Evolutionary conservation across 1,284 basidiomycete genomes (phyloP).

Genomic region (Prillingera fragicola): DNA sequence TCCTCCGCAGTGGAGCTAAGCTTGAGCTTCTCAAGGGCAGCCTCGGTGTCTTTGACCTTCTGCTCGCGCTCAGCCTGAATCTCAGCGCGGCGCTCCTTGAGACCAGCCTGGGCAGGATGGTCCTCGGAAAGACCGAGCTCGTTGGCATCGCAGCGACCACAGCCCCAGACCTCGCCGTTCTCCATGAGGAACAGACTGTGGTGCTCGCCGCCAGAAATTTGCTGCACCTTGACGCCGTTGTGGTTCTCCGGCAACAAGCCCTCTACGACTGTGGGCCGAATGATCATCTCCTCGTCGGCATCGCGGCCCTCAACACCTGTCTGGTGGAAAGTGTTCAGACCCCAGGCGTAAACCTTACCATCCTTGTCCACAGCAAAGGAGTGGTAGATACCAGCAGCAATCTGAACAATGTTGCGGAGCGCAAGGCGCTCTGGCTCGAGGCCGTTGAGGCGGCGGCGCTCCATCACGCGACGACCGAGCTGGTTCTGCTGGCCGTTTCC

Average conservation of each 20-base stretch:
- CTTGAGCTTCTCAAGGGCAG: slow-evolving; percentile 23
- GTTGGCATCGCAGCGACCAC: slow-evolving; percentile 69
- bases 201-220: slow-evolving; percentile 62
- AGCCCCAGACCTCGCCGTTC: slow-evolving; percentile 75
- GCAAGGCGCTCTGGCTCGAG: slow-evolving; percentile 68
- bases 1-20: background rate
- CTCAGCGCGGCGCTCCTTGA: slow-evolving; percentile 42
- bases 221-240: slow-evolving; percentile 60
- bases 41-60: slow-evolving; percentile 25
- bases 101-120: slow-evolving; percentile 53
- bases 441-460: slow-evolving; percentile 73
- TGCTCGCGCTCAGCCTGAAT: slow-evolving; percentile 38
- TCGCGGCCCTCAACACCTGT: slow-evolving; percentile 50
- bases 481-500: slow-evolving; percentile 83
- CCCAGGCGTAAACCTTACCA: slow-evolving; percentile 85
- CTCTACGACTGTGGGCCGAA: slow-evolving; percentile 63
- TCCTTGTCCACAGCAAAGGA: slow-evolving; percentile 81
- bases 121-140: slow-evolving; percentile 70
- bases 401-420: slow-evolving; percentile 66
- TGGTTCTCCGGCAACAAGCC: slow-evolving; percentile 64
- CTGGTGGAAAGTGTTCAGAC: slow-evolving; percentile 73
- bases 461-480: slow-evolving; percentile 75
- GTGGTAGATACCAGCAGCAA: slow-evolving; percentile 77
- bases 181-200: slow-evolving; percentile 82
- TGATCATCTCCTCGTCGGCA: slow-evolving; percentile 55